phyloP scores from a whole-genome alignment of 1,284 basidiomycete species.

The Inonotus obliquus region DNA sequence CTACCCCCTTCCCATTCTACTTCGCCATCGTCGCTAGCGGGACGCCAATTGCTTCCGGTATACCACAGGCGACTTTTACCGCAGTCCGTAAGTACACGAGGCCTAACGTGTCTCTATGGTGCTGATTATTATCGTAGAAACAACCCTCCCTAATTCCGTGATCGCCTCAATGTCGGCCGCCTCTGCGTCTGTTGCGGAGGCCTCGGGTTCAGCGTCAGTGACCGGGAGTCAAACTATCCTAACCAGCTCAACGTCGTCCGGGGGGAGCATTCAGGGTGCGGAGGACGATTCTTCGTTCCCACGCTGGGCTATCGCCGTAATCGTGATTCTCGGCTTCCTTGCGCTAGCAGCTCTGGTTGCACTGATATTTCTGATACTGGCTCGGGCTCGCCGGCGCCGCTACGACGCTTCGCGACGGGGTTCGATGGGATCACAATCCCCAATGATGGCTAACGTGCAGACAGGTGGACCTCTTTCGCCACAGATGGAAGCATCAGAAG shows the following conservation, averaged over 20 bases:
- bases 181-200: constrained; percentile 29
- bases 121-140: constrained; percentile 43
- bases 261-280: constrained; percentile 42
- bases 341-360: constrained; percentile 65
- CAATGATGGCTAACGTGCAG: constrained; percentile 67
- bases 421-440: constrained; percentile 72
- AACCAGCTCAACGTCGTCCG: constrained; percentile 26
- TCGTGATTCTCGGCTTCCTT: constrained; percentile 76
- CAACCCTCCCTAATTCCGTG: constrained; percentile 63
- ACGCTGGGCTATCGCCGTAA: constrained; percentile 85
- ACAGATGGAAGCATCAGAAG: constrained; percentile 29
- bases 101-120: not conserved
- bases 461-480: constrained; percentile 48
- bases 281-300: constrained; percentile 47
- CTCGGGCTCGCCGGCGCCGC: constrained; percentile 53
- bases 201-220: constrained; percentile 26
- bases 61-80: constrained; percentile 63
- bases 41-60: constrained; percentile 44
- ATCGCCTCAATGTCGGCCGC: constrained; percentile 44
- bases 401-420: constrained; percentile 50
- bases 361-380: constrained; percentile 65
- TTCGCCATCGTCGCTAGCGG: constrained; percentile 63
- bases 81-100: constrained; percentile 62
- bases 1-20: constrained; percentile 62
- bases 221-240: constrained; percentile 12